Evolutionary conservation across 2,329 filamentous ascomycete genomes (phyloP), one percentile per base, ranked within the genome.

Genomic region (Fonsecaea nubica): DNA sequence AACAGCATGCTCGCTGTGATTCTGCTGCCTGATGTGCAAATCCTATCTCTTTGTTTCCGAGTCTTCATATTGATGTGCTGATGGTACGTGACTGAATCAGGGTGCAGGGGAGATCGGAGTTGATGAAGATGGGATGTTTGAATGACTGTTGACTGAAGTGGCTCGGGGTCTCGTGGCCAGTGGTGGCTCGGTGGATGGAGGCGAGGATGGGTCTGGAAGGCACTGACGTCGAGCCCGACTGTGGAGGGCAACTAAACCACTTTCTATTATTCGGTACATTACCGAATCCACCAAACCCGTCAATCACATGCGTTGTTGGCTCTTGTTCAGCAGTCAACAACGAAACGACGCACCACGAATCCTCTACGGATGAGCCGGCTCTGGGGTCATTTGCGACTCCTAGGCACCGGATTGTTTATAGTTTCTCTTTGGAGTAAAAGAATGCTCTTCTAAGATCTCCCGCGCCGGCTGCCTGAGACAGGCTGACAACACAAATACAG

Each of bases 1-100:
- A 92, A 79, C 66, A 92, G 79, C 56, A 90, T 77, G 52, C 83
- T 82, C 62, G 87, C 85, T 13, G 89, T 89, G 72, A 90, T 85
- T 80, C 85, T 86, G 78, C 84, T 84, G 62, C 85, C 81, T 74
- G 89, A 90, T 72, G 77, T 79, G 80, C 85, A 87, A 63, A 21
- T 48, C 18, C 48, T 30, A 30, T 59, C 32, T 58, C 21, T 58
- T 13, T 59, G 18, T 67, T 67, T 71, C 56, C 69, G 69, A 10
- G 57, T 58, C 62, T 71, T 71, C 69, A 71, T 71, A 36, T 59
- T 65, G 69, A 32, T 57, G 32, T 53, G 30, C 40, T 15, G 35
- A 48, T 56, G 42, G 32, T 25, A 25, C 25, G 25, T 25, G 25
- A 25, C 25, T 25, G 25, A 25, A 40, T 50, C 38, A 18, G 45